Conservation (phyloP, 306 rosid species). For the Cicer pinnatifidum region DNA sequence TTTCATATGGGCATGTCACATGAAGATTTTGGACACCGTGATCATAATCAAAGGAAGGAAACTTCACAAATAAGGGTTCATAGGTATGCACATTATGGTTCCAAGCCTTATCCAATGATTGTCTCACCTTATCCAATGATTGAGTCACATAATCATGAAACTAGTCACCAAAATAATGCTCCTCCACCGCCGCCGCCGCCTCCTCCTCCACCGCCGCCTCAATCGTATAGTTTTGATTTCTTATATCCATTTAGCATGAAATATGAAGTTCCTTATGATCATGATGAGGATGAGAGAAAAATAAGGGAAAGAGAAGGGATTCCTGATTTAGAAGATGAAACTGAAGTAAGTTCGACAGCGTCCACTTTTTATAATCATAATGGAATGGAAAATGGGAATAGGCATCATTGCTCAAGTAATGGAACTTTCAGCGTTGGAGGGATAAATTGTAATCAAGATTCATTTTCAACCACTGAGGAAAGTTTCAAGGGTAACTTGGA, state of each 20-base stretch:
- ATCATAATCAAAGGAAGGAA: not conserved
- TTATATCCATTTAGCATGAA: slow-evolving; percentile 34
- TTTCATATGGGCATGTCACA: not conserved
- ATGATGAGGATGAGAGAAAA: slow-evolving; percentile 32
- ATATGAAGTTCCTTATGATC: slow-evolving; percentile 29
- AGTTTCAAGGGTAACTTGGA: slow-evolving; percentile 30
- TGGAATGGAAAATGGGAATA: slow-evolving; percentile 2
- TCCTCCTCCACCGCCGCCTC: slow-evolving; percentile 40
- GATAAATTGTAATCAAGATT: slow-evolving; percentile 2
- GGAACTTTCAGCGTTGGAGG: slow-evolving; percentile 2
- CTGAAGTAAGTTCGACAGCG: slow-evolving; percentile 5
- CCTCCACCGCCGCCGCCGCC: not conserved
- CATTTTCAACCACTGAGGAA: not conserved
- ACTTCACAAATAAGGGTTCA: not conserved
- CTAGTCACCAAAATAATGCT: slow-evolving; percentile 6
- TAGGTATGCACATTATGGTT: slow-evolving; percentile 19
- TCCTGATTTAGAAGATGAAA: slow-evolving; percentile 53
- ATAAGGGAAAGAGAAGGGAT: slow-evolving; percentile 49
- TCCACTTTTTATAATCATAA: slow-evolving; percentile 6
- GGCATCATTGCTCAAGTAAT: slow-evolving; percentile 7
- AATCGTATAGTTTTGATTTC: slow-evolving; percentile 38
- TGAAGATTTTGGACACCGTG: no score
- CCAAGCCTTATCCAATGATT: slow-evolving; percentile 16
- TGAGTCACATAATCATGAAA: slow-evolving; percentile 39
- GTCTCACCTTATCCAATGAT: not conserved